Conservation (phyloP, 176 grass and related monocot genomes). For the Rhynchospora breviuscula region DNA sequence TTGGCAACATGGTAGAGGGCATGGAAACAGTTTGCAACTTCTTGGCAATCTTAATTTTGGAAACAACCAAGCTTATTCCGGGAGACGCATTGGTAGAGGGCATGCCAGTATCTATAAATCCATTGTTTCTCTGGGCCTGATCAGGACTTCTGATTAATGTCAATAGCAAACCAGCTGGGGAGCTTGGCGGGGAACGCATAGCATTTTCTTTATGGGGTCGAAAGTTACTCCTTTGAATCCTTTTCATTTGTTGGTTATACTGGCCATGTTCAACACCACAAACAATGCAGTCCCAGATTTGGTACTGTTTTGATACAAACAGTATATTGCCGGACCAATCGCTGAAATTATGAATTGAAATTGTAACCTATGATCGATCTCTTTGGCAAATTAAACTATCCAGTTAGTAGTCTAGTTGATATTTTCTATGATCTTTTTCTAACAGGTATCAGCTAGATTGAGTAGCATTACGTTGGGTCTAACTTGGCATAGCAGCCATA, state of each 20-base stretch:
- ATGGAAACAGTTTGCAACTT: too few relatives aligned
- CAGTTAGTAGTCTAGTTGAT: neutral
- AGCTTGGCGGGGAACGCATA: conserved; percentile 80
- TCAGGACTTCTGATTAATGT: conserved; percentile 91
- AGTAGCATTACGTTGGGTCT: conserved; percentile 46
- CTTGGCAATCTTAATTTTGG: too few relatives aligned
- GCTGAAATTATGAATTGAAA: too few relatives aligned
- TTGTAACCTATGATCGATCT: neutral
- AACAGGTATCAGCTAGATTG: conserved; percentile 57
- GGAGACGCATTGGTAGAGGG: conserved; percentile 93
- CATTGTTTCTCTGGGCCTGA: conserved; percentile 89
- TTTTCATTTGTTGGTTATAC: neutral
- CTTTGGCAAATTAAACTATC: neutral
- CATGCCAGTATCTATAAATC: conserved; percentile 64
- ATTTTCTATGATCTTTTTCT: neutral
- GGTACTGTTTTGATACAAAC: neutral
- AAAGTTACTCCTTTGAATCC: conserved; percentile 41
- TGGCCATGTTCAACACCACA: neutral
- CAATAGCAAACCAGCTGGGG: conserved; percentile 82
- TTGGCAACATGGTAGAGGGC: too few relatives aligned
- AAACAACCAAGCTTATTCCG: conserved; percentile 82
- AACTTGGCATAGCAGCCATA: conserved; percentile 63
- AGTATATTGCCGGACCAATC: too few relatives aligned
- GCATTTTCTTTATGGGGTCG: conserved; percentile 80
- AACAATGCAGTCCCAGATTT: neutral